phyloP scores from a whole-genome alignment of 768 basidiomycete genomes.

The Boletus bicolor region DNA sequence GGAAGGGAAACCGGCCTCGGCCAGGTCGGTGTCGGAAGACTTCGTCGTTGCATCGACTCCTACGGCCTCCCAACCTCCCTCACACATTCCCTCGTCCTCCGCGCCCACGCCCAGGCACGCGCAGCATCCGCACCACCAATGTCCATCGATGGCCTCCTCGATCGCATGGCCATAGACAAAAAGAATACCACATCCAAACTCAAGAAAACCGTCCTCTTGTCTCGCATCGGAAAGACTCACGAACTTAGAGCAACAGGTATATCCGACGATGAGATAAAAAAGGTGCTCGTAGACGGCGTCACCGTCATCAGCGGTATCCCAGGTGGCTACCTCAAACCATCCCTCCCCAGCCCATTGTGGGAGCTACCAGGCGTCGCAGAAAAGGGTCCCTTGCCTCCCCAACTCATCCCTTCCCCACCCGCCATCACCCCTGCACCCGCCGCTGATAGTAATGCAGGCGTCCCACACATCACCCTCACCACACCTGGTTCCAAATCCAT shows the following conservation, averaged over 20 bases:
- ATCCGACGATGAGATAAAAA: constrained; percentile 73
- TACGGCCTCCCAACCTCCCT: constrained; percentile 89
- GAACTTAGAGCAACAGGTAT: constrained; percentile 91
- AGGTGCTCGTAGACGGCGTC: constrained; percentile 77
- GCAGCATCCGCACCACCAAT: constrained; percentile 20
- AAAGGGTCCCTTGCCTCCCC: constrained; percentile 19
- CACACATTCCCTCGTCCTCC: constrained; percentile 67
- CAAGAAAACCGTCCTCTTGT: constrained; percentile 93
- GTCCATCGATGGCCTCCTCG: constrained; percentile 76
- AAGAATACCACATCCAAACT: constrained; percentile 84
- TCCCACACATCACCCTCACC: constrained; percentile 58
- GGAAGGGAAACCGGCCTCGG: constrained; percentile 61
- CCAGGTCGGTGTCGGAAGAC: constrained; percentile 89
- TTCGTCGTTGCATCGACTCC: constrained; percentile 81
- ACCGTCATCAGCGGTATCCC: constrained; percentile 71
- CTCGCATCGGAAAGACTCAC: constrained; percentile 85
- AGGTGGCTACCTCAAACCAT: constrained; percentile 26
- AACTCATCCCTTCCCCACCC: constrained; percentile 14
- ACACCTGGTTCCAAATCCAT: constrained; percentile 97
- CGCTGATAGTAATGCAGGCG: not conserved
- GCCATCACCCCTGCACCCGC: not conserved
- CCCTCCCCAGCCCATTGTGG: constrained; percentile 44
- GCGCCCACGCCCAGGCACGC: constrained; percentile 16
- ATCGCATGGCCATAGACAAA: constrained; percentile 96
- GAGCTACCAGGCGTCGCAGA: constrained; percentile 17